Percentiles rank a stretch among this genome's conserved stretches.
These are phyloP conservation scores for Rhynchosporium agropyri DNA, from an alignment of 2,329 filamentous ascomycete species.

Conservation along the genomic window DNA sequence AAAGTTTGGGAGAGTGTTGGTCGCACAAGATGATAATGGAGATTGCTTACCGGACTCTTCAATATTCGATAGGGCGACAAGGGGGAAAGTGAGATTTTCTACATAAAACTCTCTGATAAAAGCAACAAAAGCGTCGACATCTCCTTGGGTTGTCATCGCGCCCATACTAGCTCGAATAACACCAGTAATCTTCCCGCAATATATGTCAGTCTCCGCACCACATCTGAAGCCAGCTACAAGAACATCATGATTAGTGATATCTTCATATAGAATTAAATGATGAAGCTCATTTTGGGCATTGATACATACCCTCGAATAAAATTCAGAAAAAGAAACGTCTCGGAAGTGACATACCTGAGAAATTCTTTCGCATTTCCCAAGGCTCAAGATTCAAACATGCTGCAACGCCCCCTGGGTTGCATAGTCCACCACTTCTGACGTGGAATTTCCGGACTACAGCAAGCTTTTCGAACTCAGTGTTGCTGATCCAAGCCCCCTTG, in stretches of 20 bases:
- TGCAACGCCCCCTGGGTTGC: slow-evolving; percentile 87
- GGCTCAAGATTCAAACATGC: slow-evolving; percentile 71
- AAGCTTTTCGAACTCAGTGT: slow-evolving; percentile 85
- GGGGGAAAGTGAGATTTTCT: slow-evolving; percentile 25
- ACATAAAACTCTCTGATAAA: slow-evolving; percentile 72
- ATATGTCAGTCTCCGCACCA: slow-evolving; percentile 78
- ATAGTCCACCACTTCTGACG: slow-evolving; percentile 84
- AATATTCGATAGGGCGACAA: background rate
- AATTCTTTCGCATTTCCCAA: slow-evolving; percentile 83
- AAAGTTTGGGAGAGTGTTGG: background rate
- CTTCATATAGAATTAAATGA: background rate
- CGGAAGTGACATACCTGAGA: slow-evolving; percentile 50
- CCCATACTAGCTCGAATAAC: slow-evolving; percentile 84
- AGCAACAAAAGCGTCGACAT: slow-evolving; percentile 70
- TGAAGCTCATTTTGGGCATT: background rate
- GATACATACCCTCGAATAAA: too few species aligned
- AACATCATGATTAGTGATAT: background rate
- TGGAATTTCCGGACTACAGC: slow-evolving; percentile 79
- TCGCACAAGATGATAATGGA: background rate
- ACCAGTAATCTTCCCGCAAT: slow-evolving; percentile 84
- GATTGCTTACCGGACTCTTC: slow-evolving; percentile 41
- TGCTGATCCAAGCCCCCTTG: slow-evolving; percentile 73
- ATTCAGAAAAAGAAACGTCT: background rate
- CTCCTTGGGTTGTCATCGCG: slow-evolving; percentile 80
- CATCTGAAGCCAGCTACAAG: slow-evolving; percentile 72